Percentiles rank a stretch among this genome's conserved stretches.
phyloP scores from a whole-genome alignment of 805 yeast species.

The Debaryomyces castellii region DNA sequence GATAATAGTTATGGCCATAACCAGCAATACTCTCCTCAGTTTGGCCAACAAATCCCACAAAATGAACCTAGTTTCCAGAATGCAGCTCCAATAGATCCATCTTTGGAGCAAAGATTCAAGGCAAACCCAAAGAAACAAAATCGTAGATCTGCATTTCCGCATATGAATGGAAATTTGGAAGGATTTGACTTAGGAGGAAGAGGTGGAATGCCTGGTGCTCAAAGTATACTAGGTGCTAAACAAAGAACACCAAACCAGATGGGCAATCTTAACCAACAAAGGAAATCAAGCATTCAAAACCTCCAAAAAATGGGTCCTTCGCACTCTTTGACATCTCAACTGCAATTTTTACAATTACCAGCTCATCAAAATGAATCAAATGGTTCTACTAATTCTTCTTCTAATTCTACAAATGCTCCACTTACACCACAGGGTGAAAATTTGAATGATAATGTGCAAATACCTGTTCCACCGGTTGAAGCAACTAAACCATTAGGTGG shows the following conservation, averaged over 20 bases:
- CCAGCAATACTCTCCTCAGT: conserved; percentile 1
- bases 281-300: conserved; percentile 4
- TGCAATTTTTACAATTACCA: conserved; percentile 19
- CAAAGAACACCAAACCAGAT: conserved; percentile 2
- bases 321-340: conserved; percentile 4
- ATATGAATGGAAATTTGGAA: conserved; percentile 27
- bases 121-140: conserved; percentile 27
- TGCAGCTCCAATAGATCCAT: conserved; percentile 26
- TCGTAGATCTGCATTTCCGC: conserved; percentile 37
- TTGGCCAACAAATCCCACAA: conserved; percentile 5
- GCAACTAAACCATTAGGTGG: conserved; percentile 28
- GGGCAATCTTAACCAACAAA: background rate
- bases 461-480: conserved; percentile 14
- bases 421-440: conserved; percentile 21
- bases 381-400: conserved; percentile 20
- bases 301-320: background rate
- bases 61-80: conserved; percentile 11
- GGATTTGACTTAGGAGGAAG: conserved; percentile 45
- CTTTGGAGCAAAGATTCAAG: conserved; percentile 23
- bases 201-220: conserved; percentile 41
- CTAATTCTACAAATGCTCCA: conserved; percentile 16
- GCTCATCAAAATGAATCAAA: conserved; percentile 14
- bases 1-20: conserved; percentile 3
- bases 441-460: conserved; percentile 7
- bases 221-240: background rate